A percentile compares a stretch with the other conserved stretches of the same genome.
Conservation (phyloP, 164 flowering plant species). For the Akebia trifoliata region DNA sequence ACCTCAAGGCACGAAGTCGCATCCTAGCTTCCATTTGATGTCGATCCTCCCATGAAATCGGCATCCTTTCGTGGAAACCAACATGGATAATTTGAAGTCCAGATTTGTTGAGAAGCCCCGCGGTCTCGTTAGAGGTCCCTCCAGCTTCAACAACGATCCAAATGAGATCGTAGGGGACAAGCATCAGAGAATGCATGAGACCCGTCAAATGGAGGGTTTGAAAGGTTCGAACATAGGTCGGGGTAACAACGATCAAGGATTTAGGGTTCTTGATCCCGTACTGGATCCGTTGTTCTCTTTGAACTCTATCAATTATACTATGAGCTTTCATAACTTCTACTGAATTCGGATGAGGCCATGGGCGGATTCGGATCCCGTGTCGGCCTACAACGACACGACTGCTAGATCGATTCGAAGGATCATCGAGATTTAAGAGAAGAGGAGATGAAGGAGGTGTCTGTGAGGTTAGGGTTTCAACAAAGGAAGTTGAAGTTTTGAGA, state of each 20-base stretch:
- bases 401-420: conserved; percentile 23
- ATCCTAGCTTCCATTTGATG: conserved; percentile 64
- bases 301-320: conserved; percentile 76
- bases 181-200: conserved; percentile 90
- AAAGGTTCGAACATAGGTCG: conserved; percentile 86
- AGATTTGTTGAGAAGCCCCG: conserved; percentile 48
- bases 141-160: conserved; percentile 98
- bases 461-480: conserved; percentile 15
- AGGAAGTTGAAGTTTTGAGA: conserved; percentile 19
- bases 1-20: conserved; percentile 86
- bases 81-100: conserved; percentile 52
- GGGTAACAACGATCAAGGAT: conserved; percentile 72
- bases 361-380: conserved; percentile 86
- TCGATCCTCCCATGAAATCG: conserved; percentile 65
- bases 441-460: conserved; percentile 7
- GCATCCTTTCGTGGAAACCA: conserved; percentile 60
- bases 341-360: conserved; percentile 94
- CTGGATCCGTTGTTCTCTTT: conserved; percentile 69
- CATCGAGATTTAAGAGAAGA: not conserved
- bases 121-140: conserved; percentile 74
- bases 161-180: conserved; percentile 62
- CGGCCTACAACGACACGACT: conserved; percentile 85
- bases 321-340: conserved; percentile 85
- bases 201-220: conserved; percentile 88
- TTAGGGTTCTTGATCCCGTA: conserved; percentile 73